A percentile compares a stretch with the other conserved stretches of the same genome.
Conservation (phyloP, 768 basidiomycete species). For the Leccinum broughii region DNA sequence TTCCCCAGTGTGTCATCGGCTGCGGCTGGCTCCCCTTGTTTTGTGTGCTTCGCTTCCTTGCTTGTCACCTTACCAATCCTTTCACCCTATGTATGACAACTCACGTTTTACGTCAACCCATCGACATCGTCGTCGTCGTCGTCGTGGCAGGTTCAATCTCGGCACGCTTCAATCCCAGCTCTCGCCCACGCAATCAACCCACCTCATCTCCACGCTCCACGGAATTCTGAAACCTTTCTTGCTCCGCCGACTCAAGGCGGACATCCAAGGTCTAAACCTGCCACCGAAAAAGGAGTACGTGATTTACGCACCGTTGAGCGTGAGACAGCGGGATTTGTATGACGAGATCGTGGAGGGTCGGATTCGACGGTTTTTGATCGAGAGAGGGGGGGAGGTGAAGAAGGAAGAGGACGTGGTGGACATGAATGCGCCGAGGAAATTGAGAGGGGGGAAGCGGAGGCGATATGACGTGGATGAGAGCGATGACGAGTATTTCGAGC, state of each 20-base stretch:
- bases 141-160: slow-evolving; percentile 63
- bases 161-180: slow-evolving; percentile 60
- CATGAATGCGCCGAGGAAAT: slow-evolving; percentile 35
- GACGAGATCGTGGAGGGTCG: slow-evolving; percentile 73
- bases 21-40: background rate
- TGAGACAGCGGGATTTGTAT: slow-evolving; percentile 82
- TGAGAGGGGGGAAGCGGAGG: slow-evolving; percentile 40
- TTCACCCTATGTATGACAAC: background rate
- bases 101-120: background rate
- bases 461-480: slow-evolving; percentile 58
- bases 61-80: background rate
- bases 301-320: slow-evolving; percentile 85
- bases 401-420: slow-evolving; percentile 26
- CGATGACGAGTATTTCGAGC: slow-evolving; percentile 64
- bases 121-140: background rate
- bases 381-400: slow-evolving; percentile 28
- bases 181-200: slow-evolving; percentile 55
- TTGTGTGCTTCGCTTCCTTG: background rate
- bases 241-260: slow-evolving; percentile 85
- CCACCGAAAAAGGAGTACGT: slow-evolving; percentile 96
- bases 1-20: background rate
- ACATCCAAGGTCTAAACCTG: slow-evolving; percentile 67
- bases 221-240: slow-evolving; percentile 95
- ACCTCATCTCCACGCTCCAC: slow-evolving; percentile 79
- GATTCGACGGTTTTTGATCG: slow-evolving; percentile 62